Conservation (phyloP, 2,329 filamentous ascomycete genomes). For the Zymoseptoria passerinii region DNA sequence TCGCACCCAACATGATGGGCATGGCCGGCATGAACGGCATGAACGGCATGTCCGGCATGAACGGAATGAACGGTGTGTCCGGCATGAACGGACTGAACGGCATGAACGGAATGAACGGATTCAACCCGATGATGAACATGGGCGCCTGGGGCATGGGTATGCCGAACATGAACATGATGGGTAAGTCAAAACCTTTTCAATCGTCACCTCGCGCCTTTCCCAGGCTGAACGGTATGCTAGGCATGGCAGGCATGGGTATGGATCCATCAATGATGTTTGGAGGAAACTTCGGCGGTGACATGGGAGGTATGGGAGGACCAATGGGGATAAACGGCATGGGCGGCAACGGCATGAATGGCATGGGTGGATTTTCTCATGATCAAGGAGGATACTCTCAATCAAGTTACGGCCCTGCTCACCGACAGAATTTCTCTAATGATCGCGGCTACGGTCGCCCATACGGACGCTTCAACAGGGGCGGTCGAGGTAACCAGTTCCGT, state of each 20-base stretch:
- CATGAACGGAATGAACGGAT: slow-evolving; percentile 16
- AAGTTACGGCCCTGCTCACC: slow-evolving; percentile 30
- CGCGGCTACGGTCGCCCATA: slow-evolving; percentile 57
- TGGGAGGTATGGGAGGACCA: slow-evolving; percentile 59
- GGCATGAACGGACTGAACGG: slow-evolving; percentile 7
- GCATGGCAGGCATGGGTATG: slow-evolving; percentile 79
- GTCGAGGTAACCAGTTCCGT: slow-evolving; percentile 17
- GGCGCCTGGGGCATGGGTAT: slow-evolving; percentile 39
- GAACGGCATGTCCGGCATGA: not conserved
- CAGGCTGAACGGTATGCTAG: slow-evolving; percentile 37
- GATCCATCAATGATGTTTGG: slow-evolving; percentile 69
- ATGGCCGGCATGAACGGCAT: not conserved
- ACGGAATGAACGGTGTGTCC: not conserved
- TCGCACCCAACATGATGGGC: slow-evolving; percentile 12
- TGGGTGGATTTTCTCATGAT: slow-evolving; percentile 47
- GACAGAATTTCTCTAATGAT: slow-evolving; percentile 51
- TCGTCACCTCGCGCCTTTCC: not conserved
- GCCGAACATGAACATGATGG: slow-evolving; percentile 58
- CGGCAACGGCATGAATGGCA: slow-evolving; percentile 62
- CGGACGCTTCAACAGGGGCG: slow-evolving; percentile 33
- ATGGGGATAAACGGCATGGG: slow-evolving; percentile 53
- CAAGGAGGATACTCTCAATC: slow-evolving; percentile 44
- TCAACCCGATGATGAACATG: slow-evolving; percentile 15
- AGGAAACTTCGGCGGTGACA: slow-evolving; percentile 52
- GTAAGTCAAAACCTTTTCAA: slow-evolving; percentile 47